Evolutionary conservation across 2,329 filamentous ascomycete genomes (phyloP), one percentile per base, ranked within the genome.

Genomic region (Chrysosphaeria jannelii): DNA sequence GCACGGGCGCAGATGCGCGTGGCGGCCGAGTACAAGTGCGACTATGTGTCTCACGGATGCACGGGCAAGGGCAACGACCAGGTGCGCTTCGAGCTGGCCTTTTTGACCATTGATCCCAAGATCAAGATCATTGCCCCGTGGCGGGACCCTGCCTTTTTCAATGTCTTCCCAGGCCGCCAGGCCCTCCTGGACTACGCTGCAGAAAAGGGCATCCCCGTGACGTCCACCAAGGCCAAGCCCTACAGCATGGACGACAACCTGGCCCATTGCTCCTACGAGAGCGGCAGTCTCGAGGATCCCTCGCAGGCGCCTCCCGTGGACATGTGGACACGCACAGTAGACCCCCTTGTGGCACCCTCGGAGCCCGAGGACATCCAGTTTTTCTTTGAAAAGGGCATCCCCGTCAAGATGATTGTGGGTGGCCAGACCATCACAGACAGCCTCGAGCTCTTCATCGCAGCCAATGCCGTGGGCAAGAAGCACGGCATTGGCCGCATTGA

Each of bases 401-500:
- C 70, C 18, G 48, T 58, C 36, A 56, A 60, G 37, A 47, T 57
- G 28, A 34, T 38, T 5, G 16, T 7, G 7, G 43, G 45, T n/a
- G 54, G 50, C 24, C 58, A 69, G 49, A 52, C 48, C 18, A 52
- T 60, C 34, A 74, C 68, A 26, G 67, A 69, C 37, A 51, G 62
- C 5, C 53, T 75, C 26, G 64, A 70, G 38, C 50, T 81, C 27
- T 81, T 81, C 52, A 50, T 62, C 29, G 53, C 58, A 26, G 53
- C 62, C 34, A 79, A 79, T 47, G 50, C 58, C 28, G 66, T 81
- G 31, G 74, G 60, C 32, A 57, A 60, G 41, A 55, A 51, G 32
- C 51, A 76, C 47, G 74, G 74, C 40, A 59, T 81, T 33, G 74
- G 72, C 36, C 54, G 74, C 37, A 67, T 81, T 33, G 72, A 81